Conservation (phyloP, 495 filamentous ascomycete genomes). For the Margaritispora aquatica region DNA sequence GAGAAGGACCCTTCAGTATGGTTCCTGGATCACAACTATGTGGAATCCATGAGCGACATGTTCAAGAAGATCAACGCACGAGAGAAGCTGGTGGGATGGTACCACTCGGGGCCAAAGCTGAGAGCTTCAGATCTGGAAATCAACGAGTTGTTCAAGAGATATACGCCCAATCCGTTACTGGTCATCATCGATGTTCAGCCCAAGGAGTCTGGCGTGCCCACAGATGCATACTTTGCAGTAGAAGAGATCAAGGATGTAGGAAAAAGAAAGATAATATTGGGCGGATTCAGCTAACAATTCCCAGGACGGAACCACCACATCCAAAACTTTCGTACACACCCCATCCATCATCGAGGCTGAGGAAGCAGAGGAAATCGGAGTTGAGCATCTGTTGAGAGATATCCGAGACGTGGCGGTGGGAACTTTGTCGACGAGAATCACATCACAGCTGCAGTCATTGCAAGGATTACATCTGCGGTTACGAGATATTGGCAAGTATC, state of each 20-base stretch:
- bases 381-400: slow-evolving; percentile 95
- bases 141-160: slow-evolving; percentile 99
- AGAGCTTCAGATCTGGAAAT: slow-evolving; percentile 97
- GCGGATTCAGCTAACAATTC: background rate
- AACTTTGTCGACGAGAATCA: slow-evolving; percentile 96
- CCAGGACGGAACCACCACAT: slow-evolving; percentile 94
- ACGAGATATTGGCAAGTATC: slow-evolving; percentile 90
- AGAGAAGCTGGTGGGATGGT: slow-evolving; percentile 99
- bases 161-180: slow-evolving; percentile 91
- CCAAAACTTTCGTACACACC: slow-evolving; percentile 98
- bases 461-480: slow-evolving; percentile 94
- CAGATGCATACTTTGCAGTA: slow-evolving; percentile 97
- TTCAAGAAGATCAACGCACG: slow-evolving; percentile 99
- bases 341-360: slow-evolving; percentile 98
- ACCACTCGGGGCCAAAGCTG: slow-evolving; percentile 96
- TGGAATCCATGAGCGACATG: slow-evolving; percentile 99
- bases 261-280: slow-evolving; percentile 4
- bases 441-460: slow-evolving; percentile 93
- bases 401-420: slow-evolving; percentile 97
- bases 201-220: slow-evolving; percentile 95
- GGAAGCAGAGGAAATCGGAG: slow-evolving; percentile 97
- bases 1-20: slow-evolving; percentile 97
- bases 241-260: slow-evolving; percentile 99
- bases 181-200: slow-evolving; percentile 99
- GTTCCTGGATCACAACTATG: slow-evolving; percentile 99